These are phyloP conservation scores for Isabelozyma rhagii DNA, from an alignment of 805 yeast genomes.

Conservation along the genomic window DNA sequence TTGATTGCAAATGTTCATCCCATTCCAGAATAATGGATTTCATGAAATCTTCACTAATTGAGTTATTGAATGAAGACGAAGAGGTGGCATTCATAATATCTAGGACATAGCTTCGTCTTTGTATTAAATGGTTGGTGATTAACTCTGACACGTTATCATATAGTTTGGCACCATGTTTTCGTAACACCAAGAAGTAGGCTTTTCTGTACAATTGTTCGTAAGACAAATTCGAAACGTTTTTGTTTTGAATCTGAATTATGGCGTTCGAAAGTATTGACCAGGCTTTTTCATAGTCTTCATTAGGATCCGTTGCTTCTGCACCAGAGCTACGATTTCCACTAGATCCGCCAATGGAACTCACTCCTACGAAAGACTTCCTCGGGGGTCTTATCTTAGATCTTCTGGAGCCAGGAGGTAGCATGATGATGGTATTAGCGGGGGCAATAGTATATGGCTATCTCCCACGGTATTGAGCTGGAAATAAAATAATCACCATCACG, in stretches of 20 bases:
- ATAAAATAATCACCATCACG: too few species aligned
- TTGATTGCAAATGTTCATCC: slow-evolving; percentile 68
- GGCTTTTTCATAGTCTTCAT: slow-evolving; percentile 57
- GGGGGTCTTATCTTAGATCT: slow-evolving; percentile 69
- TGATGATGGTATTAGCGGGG: slow-evolving; percentile 1
- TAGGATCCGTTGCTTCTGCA: slow-evolving; percentile 13
- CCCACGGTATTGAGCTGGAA: too few species aligned
- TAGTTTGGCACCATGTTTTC: slow-evolving; percentile 62
- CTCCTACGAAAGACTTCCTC: slow-evolving; percentile 33
- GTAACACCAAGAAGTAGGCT: slow-evolving; percentile 71
- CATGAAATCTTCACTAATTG: slow-evolving; percentile 30
- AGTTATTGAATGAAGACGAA: slow-evolving; percentile 9
- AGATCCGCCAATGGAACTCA: slow-evolving; percentile 14
- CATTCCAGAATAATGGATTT: slow-evolving; percentile 46
- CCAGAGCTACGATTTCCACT: neutral
- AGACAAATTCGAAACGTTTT: slow-evolving; percentile 70
- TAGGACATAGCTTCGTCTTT: slow-evolving; percentile 15
- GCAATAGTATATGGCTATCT: too few species aligned
- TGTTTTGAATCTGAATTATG: slow-evolving; percentile 64
- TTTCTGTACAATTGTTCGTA: slow-evolving; percentile 81
- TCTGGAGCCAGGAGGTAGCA: slow-evolving; percentile 36
- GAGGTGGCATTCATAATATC: slow-evolving; percentile 6
- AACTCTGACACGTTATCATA: slow-evolving; percentile 57
- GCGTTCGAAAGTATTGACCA: slow-evolving; percentile 70
- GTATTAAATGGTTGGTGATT: slow-evolving; percentile 45